Evolutionary conservation across 805 yeast species (phyloP).

Genomic region (Pichia pseudocactophila): DNA sequence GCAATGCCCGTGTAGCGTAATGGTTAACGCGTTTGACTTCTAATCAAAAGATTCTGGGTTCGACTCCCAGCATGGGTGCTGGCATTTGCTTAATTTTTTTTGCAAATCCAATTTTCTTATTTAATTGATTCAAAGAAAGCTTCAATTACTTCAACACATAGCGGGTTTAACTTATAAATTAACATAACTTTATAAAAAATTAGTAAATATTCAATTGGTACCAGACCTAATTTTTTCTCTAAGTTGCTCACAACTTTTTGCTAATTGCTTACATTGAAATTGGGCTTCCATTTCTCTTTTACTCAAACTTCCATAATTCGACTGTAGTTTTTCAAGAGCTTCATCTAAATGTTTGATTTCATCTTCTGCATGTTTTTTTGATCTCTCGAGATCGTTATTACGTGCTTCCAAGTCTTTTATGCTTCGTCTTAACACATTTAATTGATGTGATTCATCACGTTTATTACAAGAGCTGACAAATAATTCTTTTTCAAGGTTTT

Average conservation of each 20-base stretch:
- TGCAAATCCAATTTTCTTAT: not conserved
- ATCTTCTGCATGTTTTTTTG: constrained; percentile 44
- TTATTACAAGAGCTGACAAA: constrained; percentile 38
- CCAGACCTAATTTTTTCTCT: constrained; percentile 30
- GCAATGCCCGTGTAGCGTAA: constrained; percentile 49
- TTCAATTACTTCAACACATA: not conserved
- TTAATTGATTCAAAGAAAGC: not conserved
- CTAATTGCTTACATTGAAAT: constrained; percentile 36
- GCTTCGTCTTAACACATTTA: constrained; percentile 41
- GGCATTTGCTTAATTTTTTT: constrained; percentile 4
- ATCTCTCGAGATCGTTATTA: constrained; percentile 41
- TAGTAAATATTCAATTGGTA: not conserved
- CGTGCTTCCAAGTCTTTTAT: constrained; percentile 46
- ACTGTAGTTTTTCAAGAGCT: constrained; percentile 38
- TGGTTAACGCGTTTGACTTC: constrained; percentile 63
- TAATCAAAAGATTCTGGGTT: constrained; percentile 59
- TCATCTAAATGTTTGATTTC: constrained; percentile 50
- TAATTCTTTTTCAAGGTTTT: constrained; percentile 42
- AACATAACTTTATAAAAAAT: not conserved
- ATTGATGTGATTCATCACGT: constrained; percentile 43
- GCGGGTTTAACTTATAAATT: no score
- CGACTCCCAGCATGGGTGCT: constrained; percentile 45
- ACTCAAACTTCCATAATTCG: constrained; percentile 34
- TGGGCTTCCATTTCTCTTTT: constrained; percentile 37
- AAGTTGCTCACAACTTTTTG: constrained; percentile 48